Base-by-base conservation (phyloP, 805 yeast species). In the Yueomyces sp. region DNA sequence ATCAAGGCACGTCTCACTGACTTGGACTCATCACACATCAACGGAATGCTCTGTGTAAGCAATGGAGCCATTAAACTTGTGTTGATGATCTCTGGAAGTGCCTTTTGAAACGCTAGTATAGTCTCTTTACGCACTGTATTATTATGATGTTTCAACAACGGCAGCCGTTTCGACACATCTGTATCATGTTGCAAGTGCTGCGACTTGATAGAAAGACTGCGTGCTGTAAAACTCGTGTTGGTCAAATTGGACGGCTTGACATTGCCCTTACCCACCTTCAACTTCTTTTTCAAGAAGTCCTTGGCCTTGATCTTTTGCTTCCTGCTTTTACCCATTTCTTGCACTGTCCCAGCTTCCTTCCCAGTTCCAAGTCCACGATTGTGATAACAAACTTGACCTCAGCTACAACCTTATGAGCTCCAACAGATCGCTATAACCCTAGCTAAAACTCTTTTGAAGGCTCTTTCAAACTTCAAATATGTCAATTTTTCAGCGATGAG, bases 201-300 rank as follows among this genome's bases (percentile, higher is more conserved):
- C 36, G 55, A 55, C 40, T 53, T 59, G 28, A 62, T 50, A 12
- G 55, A 52, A 36, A 62, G 59, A 29, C 57, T 59, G 54, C 78
- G 83, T 8, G 95, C 79, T 39, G 73, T 74, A 64, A 90, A 90
- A 0, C 94, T 81, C 0, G 95, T 85, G 51, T 83, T 90, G 4
- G 98, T 92, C 45, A 72, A 76, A 57, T 86, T 85, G 26, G 77
- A 74, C 4, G 87, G 77, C 49, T 76, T 76, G 4, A 78, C 76
- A 26, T 76, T 75, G 2, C 81, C 68, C 62, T 92, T 92, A 45
- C 98, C 98, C 33, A 92, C 96, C 55, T 74, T 81, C 42, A 92
- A 73, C 67, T 85, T 90, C 46, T 81, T 60, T 68, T 72, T 52
- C 62, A 75, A 39, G 77, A 76, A 51, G 59, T 74, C 79, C 62